These are phyloP conservation scores for Pachysolen tannophilus DNA, from an alignment of 805 yeast genomes.

Conservation along the genomic window DNA sequence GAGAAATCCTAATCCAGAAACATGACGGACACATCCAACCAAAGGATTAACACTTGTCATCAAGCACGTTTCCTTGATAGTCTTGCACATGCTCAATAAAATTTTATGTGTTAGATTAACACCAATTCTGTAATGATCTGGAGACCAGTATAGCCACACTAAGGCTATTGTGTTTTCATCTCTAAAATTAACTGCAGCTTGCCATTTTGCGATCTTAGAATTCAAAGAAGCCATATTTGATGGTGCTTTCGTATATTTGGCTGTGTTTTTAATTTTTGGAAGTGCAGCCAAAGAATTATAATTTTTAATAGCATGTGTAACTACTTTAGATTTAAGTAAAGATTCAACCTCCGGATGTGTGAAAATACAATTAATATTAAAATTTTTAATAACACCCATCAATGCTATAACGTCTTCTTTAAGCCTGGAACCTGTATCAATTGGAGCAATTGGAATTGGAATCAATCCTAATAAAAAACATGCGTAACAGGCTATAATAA, in stretches of 20 bases:
- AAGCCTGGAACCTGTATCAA: constrained; percentile 57
- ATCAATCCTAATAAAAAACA: constrained; percentile 76
- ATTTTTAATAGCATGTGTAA: constrained; percentile 50
- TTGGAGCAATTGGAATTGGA: constrained; percentile 69
- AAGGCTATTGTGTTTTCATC: constrained; percentile 40
- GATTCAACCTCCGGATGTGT: constrained; percentile 73
- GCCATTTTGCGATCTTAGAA: constrained; percentile 33
- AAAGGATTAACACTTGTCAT: constrained; percentile 64
- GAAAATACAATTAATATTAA: constrained; percentile 61
- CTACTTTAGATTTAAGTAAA: constrained; percentile 58
- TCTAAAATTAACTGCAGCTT: constrained; percentile 29
- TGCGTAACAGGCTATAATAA: constrained; percentile 73
- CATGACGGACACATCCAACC: constrained; percentile 80
- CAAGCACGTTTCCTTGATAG: constrained; percentile 87
- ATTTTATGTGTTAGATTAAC: constrained; percentile 50
- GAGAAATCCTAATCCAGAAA: constrained; percentile 80
- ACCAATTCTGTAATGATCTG: constrained; percentile 64
- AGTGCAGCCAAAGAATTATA: constrained; percentile 22
- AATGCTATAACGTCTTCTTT: constrained; percentile 71
- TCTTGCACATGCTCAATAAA: constrained; percentile 74
- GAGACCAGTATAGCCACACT: constrained; percentile 62
- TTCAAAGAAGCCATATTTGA: constrained; percentile 31
- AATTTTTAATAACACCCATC: constrained; percentile 58
- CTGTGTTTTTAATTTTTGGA: constrained; percentile 59
- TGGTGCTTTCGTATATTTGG: constrained; percentile 40